Evolutionary conservation across 2,329 filamentous ascomycete species (phyloP), one percentile per base, ranked within the genome.

Genomic region (Stromatinia cepivora): DNA sequence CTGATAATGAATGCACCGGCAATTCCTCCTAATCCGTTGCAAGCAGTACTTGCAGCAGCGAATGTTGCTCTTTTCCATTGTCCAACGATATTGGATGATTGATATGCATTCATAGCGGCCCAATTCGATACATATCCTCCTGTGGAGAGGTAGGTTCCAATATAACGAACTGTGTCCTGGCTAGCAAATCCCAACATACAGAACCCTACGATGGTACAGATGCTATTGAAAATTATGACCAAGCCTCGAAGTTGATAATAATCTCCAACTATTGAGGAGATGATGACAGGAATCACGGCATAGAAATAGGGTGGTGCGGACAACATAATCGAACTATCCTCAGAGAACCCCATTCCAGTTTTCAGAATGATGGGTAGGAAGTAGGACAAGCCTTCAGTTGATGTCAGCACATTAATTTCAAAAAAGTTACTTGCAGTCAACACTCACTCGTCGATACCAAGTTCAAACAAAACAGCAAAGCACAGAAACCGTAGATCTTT

Each of bases 21-120:
- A 72, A 96, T 95, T 52, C 92, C 92, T 50, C 92, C 92, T 25
- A 96, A 82, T 1, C 92, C 92, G 17, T 92, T 92, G 64, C 92
- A 89, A 10, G 90, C 90, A 7, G 95, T 91, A 13, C 94, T 85
- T 0, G 89, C 90, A 3, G 92, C 91, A 70, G 88, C 90, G 78
- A 88, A 90, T 73, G 95, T 90, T 1, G 92, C 92, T 67, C 93
- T 87, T 82, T 94, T 96, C 91, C 92, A 96, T 81, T 96, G 92
- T 0, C 92, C 92, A 66, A 91, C 88, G 76, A 96, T 90, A 80
- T 96, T 96, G 81, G 94, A 95, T 56, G 92, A 91, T 81, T 94
- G 92, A 81, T 92, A 95, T 0, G 92, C 86, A 83, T 95, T 89
- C 69, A 88, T 84, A 0, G 88, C 85, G 0, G 93, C 92, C n/a